These are phyloP conservation scores for Phaseolus lunatus DNA, from an alignment of 306 rosid genomes.

Conservation along the genomic window DNA sequence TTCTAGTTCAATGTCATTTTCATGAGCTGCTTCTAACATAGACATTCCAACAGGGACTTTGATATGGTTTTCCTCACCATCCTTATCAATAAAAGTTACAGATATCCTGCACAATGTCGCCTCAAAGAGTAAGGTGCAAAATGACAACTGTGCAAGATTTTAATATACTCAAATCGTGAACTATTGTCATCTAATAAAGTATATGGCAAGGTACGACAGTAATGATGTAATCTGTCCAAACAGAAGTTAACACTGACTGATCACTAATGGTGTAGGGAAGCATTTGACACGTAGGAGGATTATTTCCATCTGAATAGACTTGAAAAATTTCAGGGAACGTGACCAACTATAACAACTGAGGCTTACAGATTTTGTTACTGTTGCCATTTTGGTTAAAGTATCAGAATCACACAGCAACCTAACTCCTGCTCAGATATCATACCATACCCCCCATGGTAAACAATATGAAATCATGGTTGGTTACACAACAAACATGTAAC, in stretches of 20 bases:
- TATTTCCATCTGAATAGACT: neutral
- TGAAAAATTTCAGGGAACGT: conserved; percentile 23
- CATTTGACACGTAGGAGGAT: conserved; percentile 6
- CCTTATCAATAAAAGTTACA: conserved; percentile 90
- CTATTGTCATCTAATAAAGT: conserved; percentile 12
- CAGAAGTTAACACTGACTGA: conserved; percentile 9
- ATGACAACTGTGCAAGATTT: neutral
- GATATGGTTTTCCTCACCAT: conserved; percentile 80
- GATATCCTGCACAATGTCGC: conserved; percentile 74
- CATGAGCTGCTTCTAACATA: conserved; percentile 96
- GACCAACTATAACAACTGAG: conserved; percentile 17
- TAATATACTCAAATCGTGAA: conserved; percentile 21
- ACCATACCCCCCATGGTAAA: neutral
- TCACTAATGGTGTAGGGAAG: no score
- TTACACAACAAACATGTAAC: conserved; percentile 11
- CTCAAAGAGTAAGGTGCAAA: conserved; percentile 41
- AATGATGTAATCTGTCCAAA: neutral
- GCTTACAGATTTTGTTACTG: neutral
- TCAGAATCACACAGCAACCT: neutral
- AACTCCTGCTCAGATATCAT: neutral
- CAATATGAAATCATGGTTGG: neutral
- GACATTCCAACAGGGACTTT: conserved; percentile 93
- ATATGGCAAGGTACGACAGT: neutral
- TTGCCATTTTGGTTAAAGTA: conserved; percentile 32
- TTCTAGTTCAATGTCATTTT: conserved; percentile 95